Evolutionary conservation across 179 eudicot genomes (phyloP), one percentile per base, ranked within the genome.

Genomic region (Nepenthes alata): DNA sequence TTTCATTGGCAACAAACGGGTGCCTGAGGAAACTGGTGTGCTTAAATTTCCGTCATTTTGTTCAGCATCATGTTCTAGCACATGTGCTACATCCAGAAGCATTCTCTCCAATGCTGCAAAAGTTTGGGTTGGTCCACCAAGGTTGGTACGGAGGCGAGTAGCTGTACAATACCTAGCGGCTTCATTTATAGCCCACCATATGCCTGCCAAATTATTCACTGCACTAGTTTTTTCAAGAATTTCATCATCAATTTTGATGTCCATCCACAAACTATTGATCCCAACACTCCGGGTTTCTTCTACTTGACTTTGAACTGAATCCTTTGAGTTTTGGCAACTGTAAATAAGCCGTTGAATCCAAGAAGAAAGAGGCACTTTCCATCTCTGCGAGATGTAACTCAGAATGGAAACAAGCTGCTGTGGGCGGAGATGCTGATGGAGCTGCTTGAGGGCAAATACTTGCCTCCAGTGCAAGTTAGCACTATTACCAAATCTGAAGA

Each of bases 151-250:
- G 52, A 94, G 96, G 36, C 97, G 89, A 50, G 89, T 85, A 58
- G 85, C 68, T 58, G 95, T 81, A 77, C 99, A 94, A 77, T 85
- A 90, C 69, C 97, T 87, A 59, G 99, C 95, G 8, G 97, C 97
- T 85, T 94, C 99, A 68, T 91, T 81, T 67, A 94, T 78, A 55
- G 96, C 97, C 99, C 99, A 94, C 96, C 97, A 94, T 62, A 93
- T 83, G 67, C 89, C 99, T 74, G 97, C 91, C 68, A 90, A 80
- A 67, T 73, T 78, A 72, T 87, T 91, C 55, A 83, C 96, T 38
- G 80, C 71, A 53, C 73, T 77, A 64, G 74, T 71, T 61, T 67
- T 81, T 80, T 82, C 91, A 60, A 94, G 89, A 73, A 81, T 59
- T 75, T 78, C 83, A 13, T 73, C 83, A 52, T 83, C 97, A 48